These are phyloP conservation scores for Fonsecaea monophora DNA, from an alignment of 2,329 filamentous ascomycete species.

Conservation along the genomic window DNA sequence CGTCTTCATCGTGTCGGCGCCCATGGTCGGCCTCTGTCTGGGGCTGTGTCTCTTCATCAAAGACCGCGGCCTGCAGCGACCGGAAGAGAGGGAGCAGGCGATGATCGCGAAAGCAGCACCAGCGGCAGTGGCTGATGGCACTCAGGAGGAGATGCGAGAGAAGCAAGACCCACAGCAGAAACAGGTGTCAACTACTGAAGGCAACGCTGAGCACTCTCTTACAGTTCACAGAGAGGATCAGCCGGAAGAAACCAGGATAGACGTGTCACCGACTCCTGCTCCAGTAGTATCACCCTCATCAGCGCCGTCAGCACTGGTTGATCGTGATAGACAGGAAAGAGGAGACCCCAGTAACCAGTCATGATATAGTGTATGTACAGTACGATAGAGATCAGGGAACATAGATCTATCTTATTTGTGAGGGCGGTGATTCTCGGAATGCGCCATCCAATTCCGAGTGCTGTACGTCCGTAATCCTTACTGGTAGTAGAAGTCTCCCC, in stretches of 20 bases:
- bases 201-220: neutral
- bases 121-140: neutral
- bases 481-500: too few species aligned
- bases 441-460: too few species aligned
- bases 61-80: slow-evolving; percentile 54
- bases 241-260: neutral
- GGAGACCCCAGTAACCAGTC: neutral
- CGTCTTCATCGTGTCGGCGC: slow-evolving; percentile 65
- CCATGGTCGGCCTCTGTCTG: slow-evolving; percentile 60
- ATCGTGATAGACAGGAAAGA: neutral
- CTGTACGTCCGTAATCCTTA: too few species aligned
- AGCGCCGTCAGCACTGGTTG: neutral
- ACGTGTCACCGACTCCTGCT: neutral
- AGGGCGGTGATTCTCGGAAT: too few species aligned
- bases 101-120: slow-evolving; percentile 4
- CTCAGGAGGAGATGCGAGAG: neutral
- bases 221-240: neutral
- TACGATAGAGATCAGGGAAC: neutral
- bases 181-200: neutral
- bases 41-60: slow-evolving; percentile 60
- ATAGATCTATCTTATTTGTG: neutral
- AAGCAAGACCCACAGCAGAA: neutral
- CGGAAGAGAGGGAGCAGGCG: slow-evolving; percentile 18
- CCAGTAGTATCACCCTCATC: too few species aligned
- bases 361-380: neutral